Evolutionary conservation across 768 basidiomycete species (phyloP), one percentile per base, ranked within the genome.

Genomic region (Antrodiella citrinella): DNA sequence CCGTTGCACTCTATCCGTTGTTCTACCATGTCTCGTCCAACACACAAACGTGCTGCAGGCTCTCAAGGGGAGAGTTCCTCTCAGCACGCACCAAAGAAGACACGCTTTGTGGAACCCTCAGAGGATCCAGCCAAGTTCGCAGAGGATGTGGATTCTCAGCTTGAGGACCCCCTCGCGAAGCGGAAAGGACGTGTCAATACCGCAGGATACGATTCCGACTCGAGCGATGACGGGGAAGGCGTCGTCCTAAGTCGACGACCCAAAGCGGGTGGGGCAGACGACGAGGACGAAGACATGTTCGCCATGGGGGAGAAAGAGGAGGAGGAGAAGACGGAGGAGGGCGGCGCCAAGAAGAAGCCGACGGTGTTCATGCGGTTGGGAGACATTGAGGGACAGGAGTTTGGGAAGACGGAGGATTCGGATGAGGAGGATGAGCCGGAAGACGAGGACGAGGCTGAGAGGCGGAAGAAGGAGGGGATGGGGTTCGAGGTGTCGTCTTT

Each of bases 371-470:
- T 99, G 66, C 77, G 89, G 45, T 71, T 98, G 15, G 91, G 91
- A 4, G 95, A 99, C 63, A 95, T 98, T 59, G 94, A 97, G 65
- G 96, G 96, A 0, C 96, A 99, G 64, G 94, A 93, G 62, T 98
- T 99, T 58, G 78, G 71, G 21, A 71, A 69, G 35, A 65, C 54
- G 11, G 69, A 70, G 0, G 80, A 69, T 0, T 70, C 63, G 15
- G 75, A 69, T 5, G 73, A 71, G 25, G 41, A 43, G 9, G 76
- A 70, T 60, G 78, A 74, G 49, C 72, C 70, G 4, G 72, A 70
- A 54, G 78, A 92, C 61, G 86, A 93, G 60, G 86, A 92, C 62
- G 86, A 87, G 47, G 81, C 75, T n/a, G 76, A 78, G 59, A 77
- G 83, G 58, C 69, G 76, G 62, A 82, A 78, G 70, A 91, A 89